These are phyloP conservation scores for Gaultheria prostrata DNA, from an alignment of 148 eudicot genomes.

Conservation along the genomic window DNA sequence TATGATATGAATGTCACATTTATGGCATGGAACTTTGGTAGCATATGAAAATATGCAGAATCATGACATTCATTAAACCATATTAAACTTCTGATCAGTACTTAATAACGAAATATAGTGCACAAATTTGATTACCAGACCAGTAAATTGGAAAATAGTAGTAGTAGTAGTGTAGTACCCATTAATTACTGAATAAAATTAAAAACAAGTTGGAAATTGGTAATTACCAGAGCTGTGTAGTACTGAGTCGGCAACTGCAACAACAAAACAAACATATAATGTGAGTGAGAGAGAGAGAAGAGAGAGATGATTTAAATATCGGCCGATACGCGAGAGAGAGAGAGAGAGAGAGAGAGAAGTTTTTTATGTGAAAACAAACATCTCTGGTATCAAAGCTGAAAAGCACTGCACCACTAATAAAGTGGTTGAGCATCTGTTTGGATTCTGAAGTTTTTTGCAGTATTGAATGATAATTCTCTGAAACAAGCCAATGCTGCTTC, in stretches of 20 bases:
- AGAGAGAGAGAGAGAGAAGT: neutral
- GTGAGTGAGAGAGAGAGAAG: neutral
- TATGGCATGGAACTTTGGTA: neutral
- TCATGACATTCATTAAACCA: no score
- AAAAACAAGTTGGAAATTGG: neutral
- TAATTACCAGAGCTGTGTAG: slow-evolving; percentile 84
- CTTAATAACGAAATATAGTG: neutral
- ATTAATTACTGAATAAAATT: neutral
- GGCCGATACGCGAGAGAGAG: neutral
- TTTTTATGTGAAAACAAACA: neutral
- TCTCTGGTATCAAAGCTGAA: neutral
- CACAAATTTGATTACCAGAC: neutral
- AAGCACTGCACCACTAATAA: neutral
- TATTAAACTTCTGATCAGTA: no score
- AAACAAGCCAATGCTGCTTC: neutral
- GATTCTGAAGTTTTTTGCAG: neutral
- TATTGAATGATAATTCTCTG: neutral
- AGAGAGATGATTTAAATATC: neutral
- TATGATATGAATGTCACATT: neutral
- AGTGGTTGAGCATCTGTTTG: neutral
- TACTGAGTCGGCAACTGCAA: slow-evolving; percentile 93
- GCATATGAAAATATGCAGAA: neutral
- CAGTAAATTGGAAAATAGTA: no score
- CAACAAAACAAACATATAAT: slow-evolving; percentile 5
- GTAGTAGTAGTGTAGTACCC: no score